Base-by-base conservation (phyloP, 768 basidiomycete genomes). In the Podaxis sp. region DNA sequence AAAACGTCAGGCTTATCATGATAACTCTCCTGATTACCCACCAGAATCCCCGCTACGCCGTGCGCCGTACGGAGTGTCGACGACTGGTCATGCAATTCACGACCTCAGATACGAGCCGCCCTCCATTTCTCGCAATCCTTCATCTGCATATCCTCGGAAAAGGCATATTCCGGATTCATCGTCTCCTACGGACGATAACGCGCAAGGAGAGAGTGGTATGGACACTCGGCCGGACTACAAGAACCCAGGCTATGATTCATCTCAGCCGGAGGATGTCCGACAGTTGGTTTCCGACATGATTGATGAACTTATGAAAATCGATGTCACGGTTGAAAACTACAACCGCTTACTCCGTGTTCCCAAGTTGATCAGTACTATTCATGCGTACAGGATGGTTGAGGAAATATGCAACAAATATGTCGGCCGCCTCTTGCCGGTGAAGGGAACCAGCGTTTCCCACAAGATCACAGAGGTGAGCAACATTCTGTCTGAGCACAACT, bases 381-480 rank as follows among this genome's bases (percentile, higher is more conserved):
- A 75, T 41, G 82, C 83, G 66, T 90, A 85, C 64, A 68, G 69
- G 15, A 82, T 85, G 67, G 78, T 89, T 46, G 79, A 85, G 64
- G 69, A 77, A 36, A 77, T 81, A 71, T 71, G 83, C 33, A 79
- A 83, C 55, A 74, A 76, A 53, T 81, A 77, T 66, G 76, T 73
- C 6, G 83, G 82, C 43, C 72, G 71, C 57, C 69, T 59, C 57
- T 77, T 82, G 5, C 82, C 85, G 0, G 73, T 77, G 22, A 76
- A 66, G 51, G 68, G 74, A 11, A 72, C 67, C 47, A 62, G 66
- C 4, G 36, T 29, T 4, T 55, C 50, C 33, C 64, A 73, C 54
- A 58, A 62, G n/a, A 82, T 89, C 22, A 73, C 80, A 61, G 79
- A 78, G 73, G 86, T 86, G 63, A 65, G 77, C 66, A 8, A 49